Evolutionary conservation across 164 flowering plant species (phyloP).

Genomic region (Umbellularia californica): DNA sequence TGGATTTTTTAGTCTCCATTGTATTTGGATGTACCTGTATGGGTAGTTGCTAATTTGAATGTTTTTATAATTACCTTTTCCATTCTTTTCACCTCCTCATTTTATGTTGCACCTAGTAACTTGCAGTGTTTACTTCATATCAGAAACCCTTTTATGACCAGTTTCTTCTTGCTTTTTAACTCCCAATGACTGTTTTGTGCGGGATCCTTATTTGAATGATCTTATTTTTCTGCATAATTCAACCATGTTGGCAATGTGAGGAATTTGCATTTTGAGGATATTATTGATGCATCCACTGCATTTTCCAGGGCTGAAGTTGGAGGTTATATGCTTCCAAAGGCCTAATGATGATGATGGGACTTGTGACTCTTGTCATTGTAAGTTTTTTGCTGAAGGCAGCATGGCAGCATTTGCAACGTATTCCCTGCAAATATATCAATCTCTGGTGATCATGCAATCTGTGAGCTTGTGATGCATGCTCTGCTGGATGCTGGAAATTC

Average conservation of each 20-base stretch:
- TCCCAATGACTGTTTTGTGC: too few relatives aligned
- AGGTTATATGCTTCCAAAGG: constrained; percentile 50
- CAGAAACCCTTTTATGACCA: constrained; percentile 4
- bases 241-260: constrained; percentile 23
- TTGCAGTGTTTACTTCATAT: constrained; percentile 4
- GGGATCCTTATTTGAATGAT: constrained; percentile 5
- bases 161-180: too few relatives aligned
- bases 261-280: constrained; percentile 27
- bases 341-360: constrained; percentile 42
- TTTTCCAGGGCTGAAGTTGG: constrained; percentile 66
- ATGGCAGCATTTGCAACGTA: constrained; percentile 29
- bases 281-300: constrained; percentile 58
- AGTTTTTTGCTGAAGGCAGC: constrained; percentile 22
- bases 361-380: neutral
- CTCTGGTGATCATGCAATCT: constrained; percentile 19
- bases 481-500: constrained; percentile 22
- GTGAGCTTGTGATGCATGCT: constrained; percentile 24
- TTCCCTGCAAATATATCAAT: constrained; percentile 11
- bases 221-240: too few relatives aligned
- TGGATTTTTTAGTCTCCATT: neutral
- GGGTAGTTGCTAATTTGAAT: too few relatives aligned
- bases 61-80: too few relatives aligned
- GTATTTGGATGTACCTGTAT: too few relatives aligned
- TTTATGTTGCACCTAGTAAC: neutral
- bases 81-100: too few relatives aligned